These are phyloP conservation scores for Clavaria fumosa DNA, from an alignment of 768 basidiomycete species.

Conservation along the genomic window DNA sequence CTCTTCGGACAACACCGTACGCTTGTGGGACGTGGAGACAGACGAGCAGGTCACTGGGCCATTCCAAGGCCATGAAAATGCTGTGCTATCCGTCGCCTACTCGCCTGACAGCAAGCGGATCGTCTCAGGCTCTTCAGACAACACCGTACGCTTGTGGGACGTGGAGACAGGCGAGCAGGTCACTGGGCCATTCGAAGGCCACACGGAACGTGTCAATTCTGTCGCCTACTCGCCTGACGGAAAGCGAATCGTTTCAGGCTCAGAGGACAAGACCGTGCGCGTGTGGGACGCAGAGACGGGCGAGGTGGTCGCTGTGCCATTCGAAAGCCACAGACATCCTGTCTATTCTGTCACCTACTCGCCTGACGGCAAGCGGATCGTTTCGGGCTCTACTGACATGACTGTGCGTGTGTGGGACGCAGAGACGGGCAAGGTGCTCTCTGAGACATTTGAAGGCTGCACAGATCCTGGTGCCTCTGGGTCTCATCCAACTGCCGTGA, in stretches of 20 bases:
- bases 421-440: conserved; percentile 5
- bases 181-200: not conserved
- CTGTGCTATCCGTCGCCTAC: conserved; percentile 23
- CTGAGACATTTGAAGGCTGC: conserved; percentile 6
- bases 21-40: conserved; percentile 6
- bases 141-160: conserved; percentile 26
- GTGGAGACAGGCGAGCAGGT: not conserved
- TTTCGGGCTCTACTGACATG: conserved; percentile 2
- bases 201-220: not conserved
- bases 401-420: conserved; percentile 2
- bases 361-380: conserved; percentile 1
- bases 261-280: conserved; percentile 2
- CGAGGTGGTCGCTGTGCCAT: not conserved
- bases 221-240: conserved; percentile 6
- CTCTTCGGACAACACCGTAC: conserved; percentile 3
- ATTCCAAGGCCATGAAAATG: not conserved
- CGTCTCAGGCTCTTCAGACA: conserved; percentile 34
- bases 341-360: conserved; percentile 1
- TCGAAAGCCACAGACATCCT: not conserved
- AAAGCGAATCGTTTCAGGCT: conserved; percentile 4
- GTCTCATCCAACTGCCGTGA: conserved; percentile 10
- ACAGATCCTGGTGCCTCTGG: conserved; percentile 4
- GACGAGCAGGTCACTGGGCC: conserved; percentile 4
- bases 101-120: conserved; percentile 35
- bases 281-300: conserved; percentile 8